phyloP scores from a whole-genome alignment of 2,329 filamentous ascomycete species.

The Venturiaceae sp. region DNA sequence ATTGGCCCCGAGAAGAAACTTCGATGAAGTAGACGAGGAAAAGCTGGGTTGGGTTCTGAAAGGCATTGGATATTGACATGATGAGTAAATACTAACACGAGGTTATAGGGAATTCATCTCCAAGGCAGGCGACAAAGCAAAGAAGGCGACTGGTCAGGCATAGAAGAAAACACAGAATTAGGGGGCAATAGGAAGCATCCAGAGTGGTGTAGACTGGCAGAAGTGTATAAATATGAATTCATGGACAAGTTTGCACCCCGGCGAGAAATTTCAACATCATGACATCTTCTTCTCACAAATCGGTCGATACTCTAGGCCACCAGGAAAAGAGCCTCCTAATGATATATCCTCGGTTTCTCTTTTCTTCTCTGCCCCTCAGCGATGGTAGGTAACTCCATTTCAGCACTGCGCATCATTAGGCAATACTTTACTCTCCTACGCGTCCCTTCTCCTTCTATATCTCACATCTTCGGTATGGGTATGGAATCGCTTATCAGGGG shows the following conservation, averaged over 20 bases:
- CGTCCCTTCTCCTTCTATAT: too few species aligned
- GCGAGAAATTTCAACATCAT: neutral
- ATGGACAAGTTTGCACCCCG: neutral
- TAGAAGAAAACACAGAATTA: neutral
- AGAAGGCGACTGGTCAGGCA: conserved; percentile 1
- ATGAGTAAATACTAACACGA: neutral
- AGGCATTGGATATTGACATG: neutral
- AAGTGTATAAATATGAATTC: neutral
- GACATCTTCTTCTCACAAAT: neutral
- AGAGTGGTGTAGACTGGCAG: neutral
- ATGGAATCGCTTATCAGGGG: too few species aligned
- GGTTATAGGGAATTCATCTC: conserved; percentile 3
- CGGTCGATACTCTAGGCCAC: too few species aligned
- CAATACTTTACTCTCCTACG: too few species aligned
- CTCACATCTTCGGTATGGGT: too few species aligned
- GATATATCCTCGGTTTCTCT: neutral
- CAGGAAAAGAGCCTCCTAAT: too few species aligned
- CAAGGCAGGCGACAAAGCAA: conserved; percentile 4
- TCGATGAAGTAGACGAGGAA: too few species aligned
- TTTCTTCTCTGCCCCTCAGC: too few species aligned
- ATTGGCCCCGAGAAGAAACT: too few species aligned
- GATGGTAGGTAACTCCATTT: too few species aligned
- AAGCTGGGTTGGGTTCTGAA: neutral
- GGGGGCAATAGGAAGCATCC: neutral
- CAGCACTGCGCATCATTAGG: too few species aligned